Evolutionary conservation across 805 yeast genomes (phyloP).

Genomic region (Candida xyloterini): DNA sequence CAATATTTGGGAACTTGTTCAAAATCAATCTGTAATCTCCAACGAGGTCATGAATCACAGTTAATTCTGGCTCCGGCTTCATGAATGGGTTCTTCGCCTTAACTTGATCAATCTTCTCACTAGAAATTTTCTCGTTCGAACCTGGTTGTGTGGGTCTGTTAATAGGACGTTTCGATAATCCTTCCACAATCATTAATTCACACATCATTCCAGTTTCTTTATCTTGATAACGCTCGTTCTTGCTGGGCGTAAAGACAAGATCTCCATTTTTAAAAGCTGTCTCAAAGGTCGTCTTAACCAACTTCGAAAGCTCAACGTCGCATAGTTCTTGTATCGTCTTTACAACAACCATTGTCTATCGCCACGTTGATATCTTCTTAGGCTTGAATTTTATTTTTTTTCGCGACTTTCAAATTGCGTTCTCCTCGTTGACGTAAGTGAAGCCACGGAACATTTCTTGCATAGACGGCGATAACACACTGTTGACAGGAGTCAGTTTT

Average conservation of each 20-base stretch:
- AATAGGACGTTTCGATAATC: slow-evolving; percentile 33
- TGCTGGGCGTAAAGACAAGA: slow-evolving; percentile 23
- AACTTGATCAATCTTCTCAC: slow-evolving; percentile 31
- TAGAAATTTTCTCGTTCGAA: slow-evolving; percentile 34
- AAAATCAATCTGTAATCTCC: slow-evolving; percentile 61
- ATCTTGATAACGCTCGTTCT: slow-evolving; percentile 25
- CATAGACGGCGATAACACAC: slow-evolving; percentile 77
- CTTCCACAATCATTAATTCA: slow-evolving; percentile 34
- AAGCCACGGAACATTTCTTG: slow-evolving; percentile 98
- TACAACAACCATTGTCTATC: slow-evolving; percentile 13
- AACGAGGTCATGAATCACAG: slow-evolving; percentile 53
- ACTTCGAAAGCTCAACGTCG: slow-evolving; percentile 16
- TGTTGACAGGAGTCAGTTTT: slow-evolving; percentile 89
- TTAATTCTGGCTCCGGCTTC: slow-evolving; percentile 72
- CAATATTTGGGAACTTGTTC: slow-evolving; percentile 83
- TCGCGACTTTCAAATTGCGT: slow-evolving; percentile 12
- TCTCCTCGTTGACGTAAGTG: slow-evolving; percentile 74
- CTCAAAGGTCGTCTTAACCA: slow-evolving; percentile 20
- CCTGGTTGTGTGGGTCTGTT: slow-evolving; percentile 36
- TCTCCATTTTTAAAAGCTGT: slow-evolving; percentile 25
- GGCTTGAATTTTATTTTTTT: neutral
- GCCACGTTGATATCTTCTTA: neutral
- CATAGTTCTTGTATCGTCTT: slow-evolving; percentile 17
- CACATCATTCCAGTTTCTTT: slow-evolving; percentile 23
- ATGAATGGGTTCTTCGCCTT: slow-evolving; percentile 66